Evolutionary conservation across 495 filamentous ascomycete species (phyloP).

Genomic region (Parathielavia hyrcaniae): DNA sequence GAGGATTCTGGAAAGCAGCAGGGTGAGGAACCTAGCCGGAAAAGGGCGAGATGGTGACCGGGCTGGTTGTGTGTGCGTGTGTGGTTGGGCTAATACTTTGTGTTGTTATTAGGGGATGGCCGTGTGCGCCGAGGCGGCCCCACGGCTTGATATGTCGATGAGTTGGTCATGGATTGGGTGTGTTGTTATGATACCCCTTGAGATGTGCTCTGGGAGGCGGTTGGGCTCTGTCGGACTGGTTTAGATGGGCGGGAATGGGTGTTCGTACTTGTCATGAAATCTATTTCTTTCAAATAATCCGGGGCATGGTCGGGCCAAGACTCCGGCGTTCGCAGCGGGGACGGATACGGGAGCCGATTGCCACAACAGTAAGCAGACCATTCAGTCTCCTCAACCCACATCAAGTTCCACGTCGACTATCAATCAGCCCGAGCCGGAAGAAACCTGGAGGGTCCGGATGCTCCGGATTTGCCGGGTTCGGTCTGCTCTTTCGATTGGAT

Average conservation of each 20-base stretch:
- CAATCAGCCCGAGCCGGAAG: too few relatives aligned
- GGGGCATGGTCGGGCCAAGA: background rate
- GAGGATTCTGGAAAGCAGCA: background rate
- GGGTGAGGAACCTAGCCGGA: slow-evolving; percentile 19
- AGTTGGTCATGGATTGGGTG: background rate
- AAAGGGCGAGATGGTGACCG: slow-evolving; percentile 12
- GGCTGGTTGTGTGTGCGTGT: background rate
- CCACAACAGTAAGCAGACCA: too few relatives aligned
- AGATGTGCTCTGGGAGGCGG: background rate
- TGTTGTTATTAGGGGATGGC: slow-evolving; percentile 1
- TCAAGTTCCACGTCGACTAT: too few relatives aligned
- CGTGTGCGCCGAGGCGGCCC: background rate
- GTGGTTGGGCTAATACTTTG: slow-evolving; percentile 12
- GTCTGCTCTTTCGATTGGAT: too few relatives aligned
- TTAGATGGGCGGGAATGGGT: background rate
- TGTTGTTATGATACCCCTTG: slow-evolving; percentile 6
- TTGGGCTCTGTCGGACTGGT: background rate
- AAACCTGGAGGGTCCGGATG: too few relatives aligned
- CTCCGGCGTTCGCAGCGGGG: too few relatives aligned
- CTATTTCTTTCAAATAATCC: background rate
- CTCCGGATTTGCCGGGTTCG: too few relatives aligned
- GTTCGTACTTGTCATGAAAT: background rate
- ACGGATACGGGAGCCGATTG: too few relatives aligned
- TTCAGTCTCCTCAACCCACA: too few relatives aligned
- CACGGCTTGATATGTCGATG: background rate